Evolutionary conservation across 2,329 filamentous ascomycete species (phyloP), one percentile per base, ranked within the genome.

Genomic region (Venturia pyrina): DNA sequence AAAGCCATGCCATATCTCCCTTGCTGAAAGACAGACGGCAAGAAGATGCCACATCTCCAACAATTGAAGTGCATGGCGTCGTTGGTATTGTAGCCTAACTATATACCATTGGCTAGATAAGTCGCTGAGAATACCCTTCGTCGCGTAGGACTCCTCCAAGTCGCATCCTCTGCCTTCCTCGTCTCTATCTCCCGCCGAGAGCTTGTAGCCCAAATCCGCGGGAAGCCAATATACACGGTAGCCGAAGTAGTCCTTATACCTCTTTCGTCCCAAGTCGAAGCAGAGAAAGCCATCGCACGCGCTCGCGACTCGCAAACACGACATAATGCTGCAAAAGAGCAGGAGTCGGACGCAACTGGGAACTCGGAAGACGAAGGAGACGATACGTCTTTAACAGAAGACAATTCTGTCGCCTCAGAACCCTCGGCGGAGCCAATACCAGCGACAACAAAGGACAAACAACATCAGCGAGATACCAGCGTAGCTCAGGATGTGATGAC

Each of bases 191-290:
- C 89, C 28, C 85, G 87, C 66, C 89, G 93, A 60, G 85, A 96
- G 72, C 90, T 96, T 75, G 92, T 98, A 62, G 95, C 95, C 3
- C 88, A 93, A 69, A 87, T 98, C 62, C 87, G 88, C 69, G 91
- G 91, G 6, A 87, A 85, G 65, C 88, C 93, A 0, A 81, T 98
- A 65, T 99, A 96, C 75, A 87, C 91, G 48, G 86, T 97, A 67
- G 95, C 89, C 56, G 91, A 96, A 70, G 90, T 98, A 41, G 89
- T 91, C 7, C 80, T 98, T n/a, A 96, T 96, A 6, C 95, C 95
- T 0, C 87, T 95, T 64, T 85, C 87, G 1, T 93, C 89, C 6
- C 88, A 88, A 71, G 75, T 77, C 50, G 91, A 96, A 56, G 93
- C 93, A 5, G 82, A 85, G 68, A 83, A 84, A 37, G 89, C 91